A percentile compares a stretch with the other conserved stretches of the same genome.
phyloP scores from a whole-genome alignment of 371 early-diverging fungal species.

The Mortierella sp. region DNA sequence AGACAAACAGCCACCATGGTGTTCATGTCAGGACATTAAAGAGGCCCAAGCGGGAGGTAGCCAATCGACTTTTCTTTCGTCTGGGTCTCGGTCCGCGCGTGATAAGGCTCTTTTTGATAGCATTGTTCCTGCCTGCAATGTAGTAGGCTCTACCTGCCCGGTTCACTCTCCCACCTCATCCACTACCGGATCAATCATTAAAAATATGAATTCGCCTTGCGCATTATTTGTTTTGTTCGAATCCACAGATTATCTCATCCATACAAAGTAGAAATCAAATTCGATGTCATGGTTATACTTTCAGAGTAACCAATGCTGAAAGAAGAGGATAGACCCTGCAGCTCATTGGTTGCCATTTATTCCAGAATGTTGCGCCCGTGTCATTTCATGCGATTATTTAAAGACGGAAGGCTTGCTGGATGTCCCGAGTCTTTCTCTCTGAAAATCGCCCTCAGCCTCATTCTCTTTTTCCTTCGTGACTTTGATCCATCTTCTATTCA shows the following conservation, averaged over 20 bases:
- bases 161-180: neutral
- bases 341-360: no score
- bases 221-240: neutral
- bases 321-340: neutral
- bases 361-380: neutral
- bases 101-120: neutral
- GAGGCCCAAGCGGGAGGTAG: no score
- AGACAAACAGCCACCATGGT: no score
- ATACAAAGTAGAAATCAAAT: neutral
- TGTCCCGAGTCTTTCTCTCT: neutral
- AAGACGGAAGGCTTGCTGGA: neutral
- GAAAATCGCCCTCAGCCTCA: neutral
- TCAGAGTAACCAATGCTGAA: no score
- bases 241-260: neutral
- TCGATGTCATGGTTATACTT: no score
- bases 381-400: neutral
- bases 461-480: neutral
- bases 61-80: no score
- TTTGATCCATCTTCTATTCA: neutral
- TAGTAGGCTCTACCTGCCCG: no score
- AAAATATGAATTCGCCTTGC: neutral
- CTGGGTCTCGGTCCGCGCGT: neutral
- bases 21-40: no score
- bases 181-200: slow-evolving; percentile 10
- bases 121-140: neutral